These are phyloP conservation scores for Protomyces pachydermus DNA, from an alignment of 1,139 yeast genomes.

Conservation along the genomic window DNA sequence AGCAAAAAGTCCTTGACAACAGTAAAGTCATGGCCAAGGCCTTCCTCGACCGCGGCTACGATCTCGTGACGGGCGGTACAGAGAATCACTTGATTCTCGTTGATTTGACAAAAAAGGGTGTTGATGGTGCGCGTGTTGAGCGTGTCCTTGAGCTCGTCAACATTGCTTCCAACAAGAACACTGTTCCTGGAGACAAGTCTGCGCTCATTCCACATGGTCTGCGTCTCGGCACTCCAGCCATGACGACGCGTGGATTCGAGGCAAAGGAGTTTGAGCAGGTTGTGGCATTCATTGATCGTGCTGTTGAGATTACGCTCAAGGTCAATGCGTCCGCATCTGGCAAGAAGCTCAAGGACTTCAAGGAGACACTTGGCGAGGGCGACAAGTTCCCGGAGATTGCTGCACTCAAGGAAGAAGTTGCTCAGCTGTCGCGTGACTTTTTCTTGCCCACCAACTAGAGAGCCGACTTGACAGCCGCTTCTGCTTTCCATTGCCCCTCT, in stretches of 20 bases:
- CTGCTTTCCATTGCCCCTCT: too few relatives aligned
- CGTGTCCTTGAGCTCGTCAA: slow-evolving; percentile 89
- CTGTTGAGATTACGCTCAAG: slow-evolving; percentile 71
- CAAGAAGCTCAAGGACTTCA: slow-evolving; percentile 91
- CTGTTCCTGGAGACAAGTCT: slow-evolving; percentile 96
- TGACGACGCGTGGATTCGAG: slow-evolving; percentile 95
- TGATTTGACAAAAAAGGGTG: slow-evolving; percentile 69
- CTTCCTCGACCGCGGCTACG: slow-evolving; percentile 66
- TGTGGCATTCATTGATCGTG: slow-evolving; percentile 75
- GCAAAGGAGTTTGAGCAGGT: slow-evolving; percentile 79
- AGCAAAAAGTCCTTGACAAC: slow-evolving; percentile 78
- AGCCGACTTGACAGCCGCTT: neutral
- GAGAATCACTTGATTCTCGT: slow-evolving; percentile 95
- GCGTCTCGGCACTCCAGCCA: slow-evolving; percentile 97
- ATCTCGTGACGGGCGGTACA: slow-evolving; percentile 87
- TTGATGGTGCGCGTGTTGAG: slow-evolving; percentile 98
- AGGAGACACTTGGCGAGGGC: slow-evolving; percentile 66
- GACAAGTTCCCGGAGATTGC: slow-evolving; percentile 53
- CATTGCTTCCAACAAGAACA: slow-evolving; percentile 94
- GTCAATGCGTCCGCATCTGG: slow-evolving; percentile 76
- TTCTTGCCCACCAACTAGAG: slow-evolving; percentile 60
- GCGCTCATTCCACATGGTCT: slow-evolving; percentile 98
- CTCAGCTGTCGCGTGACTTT: slow-evolving; percentile 87
- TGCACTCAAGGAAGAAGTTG: slow-evolving; percentile 69
- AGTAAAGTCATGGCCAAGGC: slow-evolving; percentile 78